These are phyloP conservation scores for Glycine latifolia DNA, from an alignment of 306 rosid genomes.

Conservation along the genomic window DNA sequence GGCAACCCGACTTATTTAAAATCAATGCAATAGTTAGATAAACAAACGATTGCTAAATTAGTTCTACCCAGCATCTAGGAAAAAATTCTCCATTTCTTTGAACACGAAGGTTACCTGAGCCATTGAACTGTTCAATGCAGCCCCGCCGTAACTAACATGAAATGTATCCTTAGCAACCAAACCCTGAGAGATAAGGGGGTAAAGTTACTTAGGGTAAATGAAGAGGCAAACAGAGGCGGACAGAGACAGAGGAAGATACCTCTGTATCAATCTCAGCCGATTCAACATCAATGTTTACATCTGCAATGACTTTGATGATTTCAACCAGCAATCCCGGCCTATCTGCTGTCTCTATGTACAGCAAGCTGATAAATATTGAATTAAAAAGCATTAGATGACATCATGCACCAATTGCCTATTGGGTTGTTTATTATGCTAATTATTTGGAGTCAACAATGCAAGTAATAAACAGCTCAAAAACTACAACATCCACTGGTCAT, in stretches of 20 bases:
- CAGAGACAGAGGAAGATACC: slow-evolving; percentile 52
- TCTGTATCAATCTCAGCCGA: slow-evolving; percentile 95
- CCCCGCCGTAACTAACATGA: slow-evolving; percentile 92
- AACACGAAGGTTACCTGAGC: slow-evolving; percentile 72
- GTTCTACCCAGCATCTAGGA: slow-evolving; percentile 13
- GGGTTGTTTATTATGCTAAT: slow-evolving; percentile 32
- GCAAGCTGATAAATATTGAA: slow-evolving; percentile 70
- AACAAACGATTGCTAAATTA: neutral
- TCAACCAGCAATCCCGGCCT: slow-evolving; percentile 90
- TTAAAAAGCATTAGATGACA: slow-evolving; percentile 45
- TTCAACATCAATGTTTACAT: slow-evolving; percentile 92
- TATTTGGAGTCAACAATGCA: slow-evolving; percentile 7
- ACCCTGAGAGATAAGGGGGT: slow-evolving; percentile 66
- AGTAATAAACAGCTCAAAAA: slow-evolving; percentile 11
- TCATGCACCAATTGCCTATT: slow-evolving; percentile 34
- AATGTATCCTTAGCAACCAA: slow-evolving; percentile 93
- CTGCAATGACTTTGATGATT: slow-evolving; percentile 82
- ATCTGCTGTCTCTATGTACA: slow-evolving; percentile 90
- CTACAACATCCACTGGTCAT: slow-evolving; percentile 34
- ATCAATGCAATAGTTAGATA: slow-evolving; percentile 9
- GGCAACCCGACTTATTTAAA: slow-evolving; percentile 25
- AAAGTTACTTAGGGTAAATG: slow-evolving; percentile 39
- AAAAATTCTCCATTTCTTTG: slow-evolving; percentile 30
- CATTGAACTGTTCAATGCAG: slow-evolving; percentile 79
- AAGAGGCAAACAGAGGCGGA: slow-evolving; percentile 1